Percentiles rank a stretch among this genome's conserved stretches.
These are phyloP conservation scores for Monascus purpureus DNA, from an alignment of 495 filamentous ascomycete species.

Conservation along the genomic window DNA sequence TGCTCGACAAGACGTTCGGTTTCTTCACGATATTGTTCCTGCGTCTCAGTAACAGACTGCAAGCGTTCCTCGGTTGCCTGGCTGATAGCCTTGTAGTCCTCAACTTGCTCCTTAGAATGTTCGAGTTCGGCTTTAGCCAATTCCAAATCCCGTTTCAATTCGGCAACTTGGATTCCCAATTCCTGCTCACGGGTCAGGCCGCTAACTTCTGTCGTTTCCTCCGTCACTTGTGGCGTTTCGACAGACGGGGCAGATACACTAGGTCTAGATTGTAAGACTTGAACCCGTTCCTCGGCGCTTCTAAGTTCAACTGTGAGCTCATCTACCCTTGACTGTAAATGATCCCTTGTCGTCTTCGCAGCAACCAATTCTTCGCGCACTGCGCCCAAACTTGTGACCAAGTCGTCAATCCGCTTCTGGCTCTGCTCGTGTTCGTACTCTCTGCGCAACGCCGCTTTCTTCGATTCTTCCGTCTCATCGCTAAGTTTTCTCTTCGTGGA, in stretches of 20 bases:
- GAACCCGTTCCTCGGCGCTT: slow-evolving; percentile 72
- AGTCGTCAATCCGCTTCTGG: slow-evolving; percentile 80
- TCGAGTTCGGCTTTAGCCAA: slow-evolving; percentile 62
- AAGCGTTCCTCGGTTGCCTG: slow-evolving; percentile 82
- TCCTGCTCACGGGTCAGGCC: slow-evolving; percentile 68
- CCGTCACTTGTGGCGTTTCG: slow-evolving; percentile 10
- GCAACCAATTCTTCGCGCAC: slow-evolving; percentile 72
- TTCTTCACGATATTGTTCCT: slow-evolving; percentile 76
- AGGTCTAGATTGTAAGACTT: slow-evolving; percentile 60
- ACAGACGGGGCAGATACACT: slow-evolving; percentile 36
- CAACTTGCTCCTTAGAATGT: slow-evolving; percentile 60
- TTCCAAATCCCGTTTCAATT: slow-evolving; percentile 72
- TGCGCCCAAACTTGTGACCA: slow-evolving; percentile 61
- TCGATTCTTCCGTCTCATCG: slow-evolving; percentile 68
- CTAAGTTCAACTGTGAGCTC: slow-evolving; percentile 78
- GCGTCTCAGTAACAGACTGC: slow-evolving; percentile 58
- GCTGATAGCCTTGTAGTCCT: slow-evolving; percentile 82
- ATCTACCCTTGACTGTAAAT: slow-evolving; percentile 73
- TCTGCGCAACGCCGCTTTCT: slow-evolving; percentile 62
- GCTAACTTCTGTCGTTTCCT: slow-evolving; percentile 33
- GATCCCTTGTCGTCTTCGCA: slow-evolving; percentile 72
- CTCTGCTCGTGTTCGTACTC: slow-evolving; percentile 79
- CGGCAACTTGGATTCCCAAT: slow-evolving; percentile 62
- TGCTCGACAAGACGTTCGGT: slow-evolving; percentile 58
- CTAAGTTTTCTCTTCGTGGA: slow-evolving; percentile 70